phyloP scores from a whole-genome alignment of 2,329 filamentous ascomycete species.

The Colletotrichum tamarilloi region DNA sequence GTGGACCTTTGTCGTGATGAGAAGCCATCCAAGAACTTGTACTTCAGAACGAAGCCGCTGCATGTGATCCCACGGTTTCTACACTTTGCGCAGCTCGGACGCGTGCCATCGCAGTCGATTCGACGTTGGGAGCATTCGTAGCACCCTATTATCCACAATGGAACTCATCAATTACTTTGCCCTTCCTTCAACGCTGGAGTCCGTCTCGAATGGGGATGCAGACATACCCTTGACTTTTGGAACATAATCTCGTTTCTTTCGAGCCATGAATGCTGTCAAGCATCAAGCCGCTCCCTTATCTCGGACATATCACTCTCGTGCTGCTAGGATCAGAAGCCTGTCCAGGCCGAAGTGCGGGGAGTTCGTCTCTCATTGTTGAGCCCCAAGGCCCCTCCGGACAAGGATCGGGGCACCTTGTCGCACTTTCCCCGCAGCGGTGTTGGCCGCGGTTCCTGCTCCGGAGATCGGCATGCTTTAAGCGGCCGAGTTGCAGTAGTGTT shows the following conservation, averaged over 20 bases:
- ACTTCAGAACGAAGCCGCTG: conserved; percentile 42
- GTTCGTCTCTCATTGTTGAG: not conserved
- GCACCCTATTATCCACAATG: conserved; percentile 42
- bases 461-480: too few relatives aligned
- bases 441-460: too few relatives aligned
- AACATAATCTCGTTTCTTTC: conserved; percentile 35
- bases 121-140: conserved; percentile 49
- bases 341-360: not conserved
- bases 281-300: not conserved
- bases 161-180: too few relatives aligned
- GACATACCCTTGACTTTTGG: conserved; percentile 40
- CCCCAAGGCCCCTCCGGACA: not conserved
- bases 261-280: conserved; percentile 17
- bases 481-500: too few relatives aligned
- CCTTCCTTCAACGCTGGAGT: too few relatives aligned
- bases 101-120: conserved; percentile 47
- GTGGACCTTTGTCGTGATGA: not conserved
- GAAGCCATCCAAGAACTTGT: conserved; percentile 41
- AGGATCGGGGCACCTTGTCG: not conserved
- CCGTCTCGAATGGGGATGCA: too few relatives aligned
- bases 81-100: conserved; percentile 47
- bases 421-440: not conserved
- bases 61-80: conserved; percentile 44
- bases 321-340: not conserved
- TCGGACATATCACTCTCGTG: not conserved